Evolutionary conservation across 495 filamentous ascomycete species (phyloP).

Genomic region (Penicillium fimorum): DNA sequence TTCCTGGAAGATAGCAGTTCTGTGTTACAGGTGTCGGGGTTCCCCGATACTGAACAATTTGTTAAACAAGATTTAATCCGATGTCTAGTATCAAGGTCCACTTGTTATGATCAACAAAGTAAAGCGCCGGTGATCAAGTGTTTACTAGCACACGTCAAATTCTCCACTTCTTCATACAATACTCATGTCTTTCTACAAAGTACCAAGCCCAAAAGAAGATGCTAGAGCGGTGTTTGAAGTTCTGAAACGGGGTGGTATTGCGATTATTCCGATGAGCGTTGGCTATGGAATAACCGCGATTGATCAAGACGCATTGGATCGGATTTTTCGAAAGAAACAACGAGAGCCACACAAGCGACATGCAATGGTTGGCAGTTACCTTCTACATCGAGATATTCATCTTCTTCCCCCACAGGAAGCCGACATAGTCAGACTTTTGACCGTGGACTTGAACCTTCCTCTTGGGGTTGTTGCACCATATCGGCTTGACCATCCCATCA

Average conservation of each 20-base stretch:
- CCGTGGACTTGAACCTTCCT: constrained; percentile 23
- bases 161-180: neutral
- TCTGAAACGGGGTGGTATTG: constrained; percentile 23
- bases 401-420: constrained; percentile 8
- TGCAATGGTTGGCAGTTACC: constrained; percentile 27
- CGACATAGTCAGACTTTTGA: constrained; percentile 20
- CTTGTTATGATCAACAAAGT: neutral
- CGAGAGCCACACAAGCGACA: constrained; percentile 26
- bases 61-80: neutral
- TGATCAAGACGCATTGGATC: constrained; percentile 15
- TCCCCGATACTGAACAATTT: neutral
- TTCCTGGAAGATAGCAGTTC: neutral
- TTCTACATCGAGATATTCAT: constrained; percentile 22
- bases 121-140: neutral
- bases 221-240: constrained; percentile 24
- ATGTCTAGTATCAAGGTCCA: neutral
- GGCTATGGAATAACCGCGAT: constrained; percentile 27
- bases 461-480: constrained; percentile 28
- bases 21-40: neutral
- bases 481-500: constrained; percentile 17
- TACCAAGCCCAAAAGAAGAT: constrained; percentile 10
- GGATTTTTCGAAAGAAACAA: constrained; percentile 19
- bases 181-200: neutral
- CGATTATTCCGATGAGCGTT: constrained; percentile 26
- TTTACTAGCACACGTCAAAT: neutral